Conservation (phyloP, 768 basidiomycete genomes). For the Suillus spraguei region DNA sequence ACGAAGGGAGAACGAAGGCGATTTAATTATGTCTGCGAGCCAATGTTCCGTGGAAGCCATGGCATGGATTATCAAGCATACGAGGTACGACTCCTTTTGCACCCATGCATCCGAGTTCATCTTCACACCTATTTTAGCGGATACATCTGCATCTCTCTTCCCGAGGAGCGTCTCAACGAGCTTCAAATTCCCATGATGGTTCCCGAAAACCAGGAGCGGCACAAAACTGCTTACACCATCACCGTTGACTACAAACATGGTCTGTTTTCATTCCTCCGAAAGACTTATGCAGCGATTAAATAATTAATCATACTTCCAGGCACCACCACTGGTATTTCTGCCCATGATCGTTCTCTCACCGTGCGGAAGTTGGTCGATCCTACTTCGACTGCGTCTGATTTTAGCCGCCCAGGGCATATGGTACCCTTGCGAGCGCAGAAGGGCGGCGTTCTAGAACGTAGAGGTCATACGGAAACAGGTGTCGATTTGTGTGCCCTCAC, state of each 20-base stretch:
- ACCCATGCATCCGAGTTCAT: background rate
- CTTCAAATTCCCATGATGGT: constrained; percentile 95
- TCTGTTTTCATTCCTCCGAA: constrained; percentile 27
- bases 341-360: constrained; percentile 90
- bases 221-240: constrained; percentile 93
- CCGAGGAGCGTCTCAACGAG: constrained; percentile 69
- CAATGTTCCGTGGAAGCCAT: constrained; percentile 93
- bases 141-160: constrained; percentile 89
- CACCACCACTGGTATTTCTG: constrained; percentile 95
- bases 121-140: constrained; percentile 56
- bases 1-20: constrained; percentile 94
- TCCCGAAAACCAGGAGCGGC: constrained; percentile 84
- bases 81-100: constrained; percentile 61
- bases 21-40: constrained; percentile 86
- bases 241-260: constrained; percentile 94
- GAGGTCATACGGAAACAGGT: constrained; percentile 92
- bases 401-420: constrained; percentile 93
- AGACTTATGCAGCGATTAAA: background rate
- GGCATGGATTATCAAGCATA: constrained; percentile 98
- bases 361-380: constrained; percentile 79
- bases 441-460: constrained; percentile 84
- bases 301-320: constrained; percentile 43
- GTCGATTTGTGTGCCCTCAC: constrained; percentile 87
- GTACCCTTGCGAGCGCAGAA: constrained; percentile 87
- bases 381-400: constrained; percentile 59